Evolutionary conservation across 2,329 filamentous ascomycete genomes (phyloP).

Genomic region (Paraphaeosphaeria sporulosa): DNA sequence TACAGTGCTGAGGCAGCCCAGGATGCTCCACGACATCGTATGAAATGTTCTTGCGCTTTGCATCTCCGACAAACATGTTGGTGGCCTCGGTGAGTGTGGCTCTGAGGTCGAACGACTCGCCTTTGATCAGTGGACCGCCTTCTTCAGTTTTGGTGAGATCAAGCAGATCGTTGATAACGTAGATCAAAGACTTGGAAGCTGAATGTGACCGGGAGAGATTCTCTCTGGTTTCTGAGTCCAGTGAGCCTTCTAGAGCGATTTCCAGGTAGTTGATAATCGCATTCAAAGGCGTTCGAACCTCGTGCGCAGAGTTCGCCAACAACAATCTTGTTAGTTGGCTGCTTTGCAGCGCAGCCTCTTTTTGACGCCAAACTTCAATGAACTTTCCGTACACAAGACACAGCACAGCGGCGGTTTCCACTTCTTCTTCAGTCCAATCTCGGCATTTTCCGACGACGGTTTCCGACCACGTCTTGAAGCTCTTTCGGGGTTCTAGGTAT

Average conservation of each 20-base stretch:
- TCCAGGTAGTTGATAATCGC: conserved; percentile 96
- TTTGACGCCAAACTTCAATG: conserved; percentile 92
- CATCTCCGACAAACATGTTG: conserved; percentile 75
- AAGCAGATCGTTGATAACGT: conserved; percentile 90
- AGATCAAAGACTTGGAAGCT: conserved; percentile 89
- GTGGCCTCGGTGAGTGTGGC: conserved; percentile 79
- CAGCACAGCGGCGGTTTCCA: conserved; percentile 86
- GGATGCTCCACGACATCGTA: conserved; percentile 74
- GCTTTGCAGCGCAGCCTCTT: conserved; percentile 82
- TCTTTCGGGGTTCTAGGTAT: conserved; percentile 79
- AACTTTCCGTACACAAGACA: conserved; percentile 90
- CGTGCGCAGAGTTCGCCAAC: conserved; percentile 87
- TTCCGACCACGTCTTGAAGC: conserved; percentile 84
- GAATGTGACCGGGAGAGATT: conserved; percentile 86
- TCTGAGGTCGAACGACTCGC: conserved; percentile 78
- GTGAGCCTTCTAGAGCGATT: conserved; percentile 80
- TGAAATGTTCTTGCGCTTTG: conserved; percentile 74
- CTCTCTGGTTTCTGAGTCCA: conserved; percentile 84
- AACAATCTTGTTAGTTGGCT: conserved; percentile 81
- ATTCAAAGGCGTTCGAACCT: conserved; percentile 88
- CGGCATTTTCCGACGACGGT: conserved; percentile 81
- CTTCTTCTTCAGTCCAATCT: conserved; percentile 88
- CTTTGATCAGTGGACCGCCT: conserved; percentile 78
- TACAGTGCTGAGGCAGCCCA: conserved; percentile 73
- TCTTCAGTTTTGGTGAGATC: conserved; percentile 90